Evolutionary conservation across 805 yeast species (phyloP).

Genomic region (Pichia deserticola): DNA sequence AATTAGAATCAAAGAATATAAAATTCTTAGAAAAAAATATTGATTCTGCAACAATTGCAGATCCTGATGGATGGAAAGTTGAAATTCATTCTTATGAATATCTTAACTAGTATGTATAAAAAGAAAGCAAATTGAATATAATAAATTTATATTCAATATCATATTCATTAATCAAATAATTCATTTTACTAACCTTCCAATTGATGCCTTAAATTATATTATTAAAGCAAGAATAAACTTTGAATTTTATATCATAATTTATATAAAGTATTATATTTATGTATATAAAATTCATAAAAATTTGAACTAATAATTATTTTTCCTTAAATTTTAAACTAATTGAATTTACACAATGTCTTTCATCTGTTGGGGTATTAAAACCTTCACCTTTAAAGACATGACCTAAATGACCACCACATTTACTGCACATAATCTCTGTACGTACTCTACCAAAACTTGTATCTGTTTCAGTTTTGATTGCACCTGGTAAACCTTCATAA

Average conservation of each 20-base stretch:
- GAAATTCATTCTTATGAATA: constrained; percentile 43
- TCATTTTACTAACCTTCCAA: too few species aligned
- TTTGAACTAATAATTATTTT: too few species aligned
- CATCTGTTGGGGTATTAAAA: constrained; percentile 76
- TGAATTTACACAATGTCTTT: constrained; percentile 92
- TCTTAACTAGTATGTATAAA: constrained; percentile 16
- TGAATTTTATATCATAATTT: too few species aligned
- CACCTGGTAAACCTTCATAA: constrained; percentile 79
- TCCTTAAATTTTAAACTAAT: constrained; percentile 57
- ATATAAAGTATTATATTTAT: too few species aligned
- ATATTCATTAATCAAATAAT: too few species aligned
- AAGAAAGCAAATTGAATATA: neutral
- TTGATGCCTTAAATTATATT: too few species aligned
- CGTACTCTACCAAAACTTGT: constrained; percentile 66
- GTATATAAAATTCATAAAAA: too few species aligned
- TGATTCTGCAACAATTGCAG: constrained; percentile 65
- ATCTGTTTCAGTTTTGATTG: constrained; percentile 59
- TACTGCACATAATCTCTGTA: constrained; percentile 80
- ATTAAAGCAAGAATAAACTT: too few species aligned
- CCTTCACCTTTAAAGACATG: constrained; percentile 96
- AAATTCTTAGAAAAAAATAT: constrained; percentile 53
- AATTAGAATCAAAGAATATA: constrained; percentile 36
- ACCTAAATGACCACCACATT: constrained; percentile 93
- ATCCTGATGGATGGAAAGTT: constrained; percentile 86
- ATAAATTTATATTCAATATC: too few species aligned